Base-by-base conservation (phyloP, 352 stramenopile species). In the Nothophytophthora sp. region DNA sequence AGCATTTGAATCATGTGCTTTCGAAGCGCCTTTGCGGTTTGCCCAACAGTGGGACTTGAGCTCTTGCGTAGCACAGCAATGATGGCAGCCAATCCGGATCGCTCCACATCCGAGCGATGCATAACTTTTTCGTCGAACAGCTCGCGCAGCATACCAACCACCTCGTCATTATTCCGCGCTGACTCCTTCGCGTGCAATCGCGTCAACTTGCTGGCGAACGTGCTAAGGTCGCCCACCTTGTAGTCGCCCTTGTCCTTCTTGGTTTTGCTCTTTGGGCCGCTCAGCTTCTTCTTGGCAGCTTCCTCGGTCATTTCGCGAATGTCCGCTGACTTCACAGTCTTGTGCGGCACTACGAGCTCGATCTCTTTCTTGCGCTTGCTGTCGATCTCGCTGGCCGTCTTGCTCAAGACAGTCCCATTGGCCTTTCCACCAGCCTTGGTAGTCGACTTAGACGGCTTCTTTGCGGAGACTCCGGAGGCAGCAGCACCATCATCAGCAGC, bases 351-450 rank as follows among this genome's bases (percentile, higher is more conserved):
- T 0, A 90, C 67, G 22, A 92, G 64, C 37, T 92, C 81, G 13
- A 92, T 92, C 47, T 89, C 78, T 23, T 90, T 89, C 64, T 90
- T 89, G 10, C 81, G 70, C 55, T 90, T 92, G 32, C 63, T 81
- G 38, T 92, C 81, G 13, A 90, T 76, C 8, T 90, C 77, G 22
- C 42, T 44, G 0, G 49, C 9, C n/a, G 69, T 58, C 29, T 60
- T 50, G 12, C 35, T 38, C n/a, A n/a, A n/a, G 11, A 13, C 19
- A 0, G 55, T 47, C 24, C 47, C 39, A 30, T 58, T 60, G 2
- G 62, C 16, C 48, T 85, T 81, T 2, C 36, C 32, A 5, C 27
- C 30, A 15, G 52, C 54, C 45, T 81, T 89, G 3, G 52, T 41
- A 20, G 24, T 38, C 11, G 59, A 19, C 41, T 73, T 81, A 1